These are phyloP conservation scores for Mycena latifolia DNA, from an alignment of 768 basidiomycete genomes.

Conservation along the genomic window DNA sequence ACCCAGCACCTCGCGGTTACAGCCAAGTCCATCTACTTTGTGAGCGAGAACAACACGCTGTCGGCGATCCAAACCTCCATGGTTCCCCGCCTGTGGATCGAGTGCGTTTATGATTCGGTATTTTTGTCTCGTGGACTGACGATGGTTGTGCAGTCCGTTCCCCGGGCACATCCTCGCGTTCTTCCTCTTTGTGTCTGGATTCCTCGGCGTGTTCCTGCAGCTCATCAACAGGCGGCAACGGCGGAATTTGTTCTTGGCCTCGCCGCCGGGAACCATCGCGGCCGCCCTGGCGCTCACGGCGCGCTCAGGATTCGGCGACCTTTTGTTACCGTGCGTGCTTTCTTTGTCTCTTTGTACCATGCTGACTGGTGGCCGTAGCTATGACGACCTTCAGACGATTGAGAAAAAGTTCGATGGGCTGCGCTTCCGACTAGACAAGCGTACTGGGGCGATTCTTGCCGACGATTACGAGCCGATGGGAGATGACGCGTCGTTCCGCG, in stretches of 20 bases:
- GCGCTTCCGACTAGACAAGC: constrained; percentile 65
- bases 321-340: constrained; percentile 57
- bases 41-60: constrained; percentile 52
- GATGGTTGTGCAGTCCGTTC: constrained; percentile 54
- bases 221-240: constrained; percentile 60
- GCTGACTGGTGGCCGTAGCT: constrained; percentile 37
- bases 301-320: constrained; percentile 71
- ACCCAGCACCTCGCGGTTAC: constrained; percentile 69
- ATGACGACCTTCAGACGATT: constrained; percentile 61
- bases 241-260: constrained; percentile 61
- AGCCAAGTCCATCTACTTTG: constrained; percentile 73
- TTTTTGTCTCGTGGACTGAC: background rate
- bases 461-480: constrained; percentile 55
- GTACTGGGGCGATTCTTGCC: constrained; percentile 73
- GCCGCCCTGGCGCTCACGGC: constrained; percentile 67
- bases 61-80: constrained; percentile 54
- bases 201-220: constrained; percentile 62
- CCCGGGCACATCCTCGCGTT: constrained; percentile 64
- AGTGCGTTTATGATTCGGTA: constrained; percentile 57
- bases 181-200: constrained; percentile 61
- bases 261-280: constrained; percentile 72
- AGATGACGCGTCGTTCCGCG: constrained; percentile 39
- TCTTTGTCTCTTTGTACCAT: background rate
- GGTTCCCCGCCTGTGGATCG: constrained; percentile 65
- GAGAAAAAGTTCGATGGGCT: constrained; percentile 63